Evolutionary conservation across 495 filamentous ascomycete species (phyloP).

Genomic region (Astrothelium subdiscretum): DNA sequence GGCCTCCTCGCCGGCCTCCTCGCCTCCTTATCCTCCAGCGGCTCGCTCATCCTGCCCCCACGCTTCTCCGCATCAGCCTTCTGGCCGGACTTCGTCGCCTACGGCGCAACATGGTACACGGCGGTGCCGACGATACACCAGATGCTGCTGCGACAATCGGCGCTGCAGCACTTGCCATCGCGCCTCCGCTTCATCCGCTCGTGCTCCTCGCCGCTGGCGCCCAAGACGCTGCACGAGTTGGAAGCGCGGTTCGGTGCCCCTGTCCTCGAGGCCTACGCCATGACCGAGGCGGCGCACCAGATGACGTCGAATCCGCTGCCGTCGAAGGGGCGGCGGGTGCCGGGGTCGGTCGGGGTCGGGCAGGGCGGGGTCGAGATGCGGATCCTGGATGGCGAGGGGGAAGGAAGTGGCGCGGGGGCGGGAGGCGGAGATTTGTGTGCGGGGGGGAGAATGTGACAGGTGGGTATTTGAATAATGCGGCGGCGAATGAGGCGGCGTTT

Average conservation of each 20-base stretch:
- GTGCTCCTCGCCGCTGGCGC: slow-evolving; percentile 70
- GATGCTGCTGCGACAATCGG: slow-evolving; percentile 57
- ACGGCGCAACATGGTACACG: slow-evolving; percentile 79
- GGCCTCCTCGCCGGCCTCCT: slow-evolving; percentile 70
- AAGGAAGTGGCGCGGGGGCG: slow-evolving; percentile 47
- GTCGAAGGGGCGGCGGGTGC: slow-evolving; percentile 50
- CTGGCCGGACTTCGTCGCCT: slow-evolving; percentile 58
- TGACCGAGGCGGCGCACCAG: slow-evolving; percentile 84
- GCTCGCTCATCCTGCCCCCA: slow-evolving; percentile 59
- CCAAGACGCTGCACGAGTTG: slow-evolving; percentile 62
- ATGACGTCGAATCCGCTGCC: slow-evolving; percentile 83
- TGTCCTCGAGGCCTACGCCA: slow-evolving; percentile 80
- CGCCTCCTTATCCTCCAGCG: slow-evolving; percentile 57
- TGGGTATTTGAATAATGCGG: slow-evolving; percentile 71
- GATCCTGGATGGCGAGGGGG: slow-evolving; percentile 56
- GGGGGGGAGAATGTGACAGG: slow-evolving; percentile 68
- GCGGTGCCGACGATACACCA: slow-evolving; percentile 85
- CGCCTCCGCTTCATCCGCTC: slow-evolving; percentile 77
- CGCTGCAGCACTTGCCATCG: slow-evolving; percentile 52
- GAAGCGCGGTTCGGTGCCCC: slow-evolving; percentile 62
- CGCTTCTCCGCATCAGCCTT: slow-evolving; percentile 76
- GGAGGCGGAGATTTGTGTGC: slow-evolving; percentile 71
- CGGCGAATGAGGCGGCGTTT: slow-evolving; percentile 60
- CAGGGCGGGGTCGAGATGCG: slow-evolving; percentile 72
- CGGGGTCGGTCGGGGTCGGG: slow-evolving; percentile 66